phyloP scores from a whole-genome alignment of 345 rosid genomes.

The Linum lewisii region DNA sequence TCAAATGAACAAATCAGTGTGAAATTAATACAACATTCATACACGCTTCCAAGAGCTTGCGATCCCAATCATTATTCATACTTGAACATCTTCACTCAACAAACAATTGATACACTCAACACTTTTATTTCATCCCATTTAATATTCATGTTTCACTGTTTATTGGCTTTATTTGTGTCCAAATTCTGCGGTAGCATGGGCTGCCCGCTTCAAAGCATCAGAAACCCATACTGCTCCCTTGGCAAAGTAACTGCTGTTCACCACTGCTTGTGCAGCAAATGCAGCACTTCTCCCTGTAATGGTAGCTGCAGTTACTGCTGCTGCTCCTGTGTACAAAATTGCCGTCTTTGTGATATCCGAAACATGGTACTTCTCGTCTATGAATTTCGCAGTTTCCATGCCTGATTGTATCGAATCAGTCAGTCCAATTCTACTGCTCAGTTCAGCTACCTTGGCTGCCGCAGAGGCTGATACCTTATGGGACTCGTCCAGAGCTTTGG shows the following conservation, averaged over 20 bases:
- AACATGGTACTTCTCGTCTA: constrained; percentile 61
- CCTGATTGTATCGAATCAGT: constrained; percentile 54
- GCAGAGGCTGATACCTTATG: constrained; percentile 48
- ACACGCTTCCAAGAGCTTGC: no score
- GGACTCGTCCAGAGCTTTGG: constrained; percentile 68
- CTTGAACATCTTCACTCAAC: no score
- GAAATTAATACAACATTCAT: no score
- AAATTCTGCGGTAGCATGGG: constrained; percentile 59
- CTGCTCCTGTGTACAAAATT: constrained; percentile 55
- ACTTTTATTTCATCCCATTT: no score
- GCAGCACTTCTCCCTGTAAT: constrained; percentile 51
- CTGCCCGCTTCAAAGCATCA: constrained; percentile 46
- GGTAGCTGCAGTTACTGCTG: constrained; percentile 55
- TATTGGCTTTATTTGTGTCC: constrained; percentile 37
- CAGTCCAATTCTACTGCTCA: constrained; percentile 58
- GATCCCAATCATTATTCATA: no score
- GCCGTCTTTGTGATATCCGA: constrained; percentile 59
- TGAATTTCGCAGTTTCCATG: constrained; percentile 45
- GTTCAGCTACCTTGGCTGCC: constrained; percentile 52
- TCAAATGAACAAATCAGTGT: no score
- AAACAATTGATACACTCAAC: no score
- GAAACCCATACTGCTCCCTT: constrained; percentile 86
- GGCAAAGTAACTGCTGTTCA: constrained; percentile 67
- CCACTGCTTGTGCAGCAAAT: constrained; percentile 54
- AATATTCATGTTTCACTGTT: neutral